phyloP scores from a whole-genome alignment of 1,284 basidiomycete genomes.

The Cryptococcus sp. region DNA sequence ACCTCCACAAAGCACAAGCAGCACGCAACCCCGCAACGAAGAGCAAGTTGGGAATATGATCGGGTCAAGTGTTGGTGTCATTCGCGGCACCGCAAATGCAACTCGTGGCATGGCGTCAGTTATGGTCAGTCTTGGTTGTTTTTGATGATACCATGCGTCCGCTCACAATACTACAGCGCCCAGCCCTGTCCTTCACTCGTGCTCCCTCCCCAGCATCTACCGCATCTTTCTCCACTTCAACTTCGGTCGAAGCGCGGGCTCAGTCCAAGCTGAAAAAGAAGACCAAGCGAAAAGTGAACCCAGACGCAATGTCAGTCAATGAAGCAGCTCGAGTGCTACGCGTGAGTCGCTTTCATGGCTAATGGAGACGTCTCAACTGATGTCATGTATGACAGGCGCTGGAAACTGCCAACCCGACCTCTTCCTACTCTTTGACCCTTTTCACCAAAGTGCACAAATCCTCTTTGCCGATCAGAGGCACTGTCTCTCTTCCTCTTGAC shows the following conservation, averaged over 20 bases:
- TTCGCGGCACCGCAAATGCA: neutral
- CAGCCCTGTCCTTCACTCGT: slow-evolving; percentile 4
- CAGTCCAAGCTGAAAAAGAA: slow-evolving; percentile 12
- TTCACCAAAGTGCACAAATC: slow-evolving; percentile 74
- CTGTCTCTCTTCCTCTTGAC: slow-evolving; percentile 69
- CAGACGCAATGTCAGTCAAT: slow-evolving; percentile 36
- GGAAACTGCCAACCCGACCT: slow-evolving; percentile 70
- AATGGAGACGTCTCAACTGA: neutral
- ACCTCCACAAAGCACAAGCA: neutral
- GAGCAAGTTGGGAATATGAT: slow-evolving; percentile 12
- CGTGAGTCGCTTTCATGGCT: slow-evolving; percentile 20
- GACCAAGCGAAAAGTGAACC: slow-evolving; percentile 17
- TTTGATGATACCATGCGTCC: neutral
- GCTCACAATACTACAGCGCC: slow-evolving; percentile 5
- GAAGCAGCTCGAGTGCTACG: slow-evolving; percentile 47
- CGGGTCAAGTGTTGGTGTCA: slow-evolving; percentile 8
- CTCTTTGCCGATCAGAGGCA: slow-evolving; percentile 75
- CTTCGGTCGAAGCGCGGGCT: slow-evolving; percentile 7
- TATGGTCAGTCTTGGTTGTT: neutral
- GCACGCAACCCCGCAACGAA: neutral
- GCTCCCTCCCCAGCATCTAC: slow-evolving; percentile 8
- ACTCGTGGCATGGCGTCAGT: neutral
- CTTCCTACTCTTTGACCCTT: slow-evolving; percentile 77
- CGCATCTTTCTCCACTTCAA: slow-evolving; percentile 15
- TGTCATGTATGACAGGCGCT: slow-evolving; percentile 61